Evolutionary conservation across 305 asterid species (phyloP).

Genomic region (Fraxinus ornus): DNA sequence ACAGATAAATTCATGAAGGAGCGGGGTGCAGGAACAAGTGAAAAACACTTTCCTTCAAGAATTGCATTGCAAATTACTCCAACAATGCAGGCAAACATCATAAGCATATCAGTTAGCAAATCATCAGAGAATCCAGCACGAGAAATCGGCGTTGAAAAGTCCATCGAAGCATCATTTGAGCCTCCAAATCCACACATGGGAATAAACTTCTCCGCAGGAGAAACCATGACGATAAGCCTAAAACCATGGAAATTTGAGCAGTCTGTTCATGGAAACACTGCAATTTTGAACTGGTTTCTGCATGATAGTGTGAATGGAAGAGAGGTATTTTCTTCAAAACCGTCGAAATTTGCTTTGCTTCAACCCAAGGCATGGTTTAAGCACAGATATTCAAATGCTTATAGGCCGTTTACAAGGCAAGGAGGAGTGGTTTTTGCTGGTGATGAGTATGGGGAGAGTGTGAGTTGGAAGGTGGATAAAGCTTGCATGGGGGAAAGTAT

Average conservation of each 20-base stretch:
- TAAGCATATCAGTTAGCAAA: slow-evolving; percentile 67
- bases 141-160: slow-evolving; percentile 58
- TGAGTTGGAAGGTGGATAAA: slow-evolving; percentile 73
- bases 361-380: slow-evolving; percentile 82
- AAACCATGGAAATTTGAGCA: slow-evolving; percentile 92
- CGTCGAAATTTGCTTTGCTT: slow-evolving; percentile 53
- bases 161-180: slow-evolving; percentile 65
- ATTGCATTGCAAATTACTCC: slow-evolving; percentile 61
- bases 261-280: slow-evolving; percentile 61
- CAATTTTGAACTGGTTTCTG: slow-evolving; percentile 64
- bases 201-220: slow-evolving; percentile 59
- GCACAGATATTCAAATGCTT: slow-evolving; percentile 61
- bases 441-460: slow-evolving; percentile 83
- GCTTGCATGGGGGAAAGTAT: slow-evolving; percentile 44
- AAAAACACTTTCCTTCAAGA: slow-evolving; percentile 44
- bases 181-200: slow-evolving; percentile 56
- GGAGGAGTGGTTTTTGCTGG: slow-evolving; percentile 86
- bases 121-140: slow-evolving; percentile 64
- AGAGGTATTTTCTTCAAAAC: slow-evolving; percentile 67
- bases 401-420: slow-evolving; percentile 65
- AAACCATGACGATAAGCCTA: slow-evolving; percentile 50
- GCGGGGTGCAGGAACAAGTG: slow-evolving; percentile 71
- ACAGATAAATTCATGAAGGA: slow-evolving; percentile 51
- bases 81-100: slow-evolving; percentile 48
- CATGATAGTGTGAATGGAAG: slow-evolving; percentile 69